Conservation (phyloP, 208 protist genomes). For the Trypanosomatidae sp. region DNA sequence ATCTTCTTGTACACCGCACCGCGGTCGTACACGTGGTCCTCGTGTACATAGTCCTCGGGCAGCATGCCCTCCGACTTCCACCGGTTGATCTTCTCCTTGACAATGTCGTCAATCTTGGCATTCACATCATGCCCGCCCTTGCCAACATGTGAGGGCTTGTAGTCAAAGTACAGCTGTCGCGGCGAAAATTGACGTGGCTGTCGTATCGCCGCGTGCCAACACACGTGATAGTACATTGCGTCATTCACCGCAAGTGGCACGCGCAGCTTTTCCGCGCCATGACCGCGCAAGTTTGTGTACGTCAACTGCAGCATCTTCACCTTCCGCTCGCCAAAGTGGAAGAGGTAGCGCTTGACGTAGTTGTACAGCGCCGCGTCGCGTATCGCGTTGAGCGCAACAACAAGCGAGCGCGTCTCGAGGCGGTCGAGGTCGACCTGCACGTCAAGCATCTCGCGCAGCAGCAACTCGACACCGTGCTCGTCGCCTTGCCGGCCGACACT, state of each 20-base stretch:
- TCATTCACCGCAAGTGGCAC: conserved; percentile 76
- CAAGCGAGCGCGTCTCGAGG: conserved; percentile 56
- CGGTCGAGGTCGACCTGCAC: conserved; percentile 79
- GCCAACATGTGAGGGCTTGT: conserved; percentile 53
- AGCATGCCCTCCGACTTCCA: conserved; percentile 84
- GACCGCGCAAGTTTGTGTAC: conserved; percentile 71
- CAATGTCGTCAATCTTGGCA: conserved; percentile 81
- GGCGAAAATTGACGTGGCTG: conserved; percentile 74
- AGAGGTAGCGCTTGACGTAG: conserved; percentile 77
- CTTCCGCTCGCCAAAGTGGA: conserved; percentile 79
- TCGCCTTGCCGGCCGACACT: conserved; percentile 67
- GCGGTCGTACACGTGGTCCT: conserved; percentile 73
- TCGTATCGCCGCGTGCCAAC: conserved; percentile 76
- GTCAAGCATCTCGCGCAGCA: conserved; percentile 82
- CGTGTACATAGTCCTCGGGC: conserved; percentile 80
- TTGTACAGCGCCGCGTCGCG: conserved; percentile 64
- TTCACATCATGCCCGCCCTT: conserved; percentile 37
- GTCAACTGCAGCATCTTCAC: conserved; percentile 76
- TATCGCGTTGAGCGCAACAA: conserved; percentile 73
- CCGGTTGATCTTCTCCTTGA: conserved; percentile 87
- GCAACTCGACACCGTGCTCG: conserved; percentile 42
- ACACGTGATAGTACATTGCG: conserved; percentile 83
- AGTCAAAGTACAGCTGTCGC: conserved; percentile 85
- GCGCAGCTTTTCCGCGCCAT: conserved; percentile 65
- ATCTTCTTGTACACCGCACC: conserved; percentile 69